Conservation (phyloP, 495 filamentous ascomycete genomes). For the Baudoinia panamericana region DNA sequence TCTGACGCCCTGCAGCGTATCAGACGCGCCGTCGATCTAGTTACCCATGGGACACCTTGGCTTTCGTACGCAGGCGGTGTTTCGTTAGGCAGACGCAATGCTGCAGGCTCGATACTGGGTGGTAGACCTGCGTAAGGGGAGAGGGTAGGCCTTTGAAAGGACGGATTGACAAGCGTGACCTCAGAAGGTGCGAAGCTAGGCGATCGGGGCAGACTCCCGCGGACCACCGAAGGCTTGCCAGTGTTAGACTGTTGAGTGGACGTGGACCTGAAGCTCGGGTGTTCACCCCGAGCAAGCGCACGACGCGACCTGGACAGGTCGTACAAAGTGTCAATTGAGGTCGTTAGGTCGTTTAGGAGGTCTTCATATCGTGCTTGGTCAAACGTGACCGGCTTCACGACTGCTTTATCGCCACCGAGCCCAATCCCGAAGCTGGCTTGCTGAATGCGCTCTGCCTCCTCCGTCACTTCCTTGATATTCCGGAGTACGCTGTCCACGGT, state of each 20-base stretch:
- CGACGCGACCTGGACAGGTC: slow-evolving; percentile 65
- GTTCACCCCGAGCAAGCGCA: slow-evolving; percentile 17
- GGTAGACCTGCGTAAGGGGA: slow-evolving; percentile 20
- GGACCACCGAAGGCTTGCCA: slow-evolving; percentile 8
- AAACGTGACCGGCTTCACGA: slow-evolving; percentile 35
- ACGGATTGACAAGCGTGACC: slow-evolving; percentile 20
- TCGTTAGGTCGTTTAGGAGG: slow-evolving; percentile 63
- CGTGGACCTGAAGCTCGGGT: slow-evolving; percentile 20
- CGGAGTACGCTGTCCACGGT: slow-evolving; percentile 79
- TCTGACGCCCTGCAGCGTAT: slow-evolving; percentile 26
- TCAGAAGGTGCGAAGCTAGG: slow-evolving; percentile 17
- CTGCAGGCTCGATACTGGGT: slow-evolving; percentile 24
- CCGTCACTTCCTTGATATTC: slow-evolving; percentile 74
- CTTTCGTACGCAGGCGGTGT: slow-evolving; percentile 31
- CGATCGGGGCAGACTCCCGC: slow-evolving; percentile 2
- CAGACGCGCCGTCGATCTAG: slow-evolving; percentile 24
- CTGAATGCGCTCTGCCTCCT: slow-evolving; percentile 66
- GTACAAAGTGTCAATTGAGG: slow-evolving; percentile 79
- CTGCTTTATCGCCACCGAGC: slow-evolving; percentile 14
- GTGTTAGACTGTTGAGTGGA: slow-evolving; percentile 18
- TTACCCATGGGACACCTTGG: slow-evolving; percentile 23
- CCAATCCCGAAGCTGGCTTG: slow-evolving; percentile 24
- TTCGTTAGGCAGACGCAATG: slow-evolving; percentile 28
- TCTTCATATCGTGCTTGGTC: slow-evolving; percentile 52
- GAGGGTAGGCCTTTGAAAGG: slow-evolving; percentile 11